A percentile compares a stretch with the other conserved stretches of the same genome.
phyloP scores from a whole-genome alignment of 805 yeast genomes.

The Cyberlindnera petersonii region DNA sequence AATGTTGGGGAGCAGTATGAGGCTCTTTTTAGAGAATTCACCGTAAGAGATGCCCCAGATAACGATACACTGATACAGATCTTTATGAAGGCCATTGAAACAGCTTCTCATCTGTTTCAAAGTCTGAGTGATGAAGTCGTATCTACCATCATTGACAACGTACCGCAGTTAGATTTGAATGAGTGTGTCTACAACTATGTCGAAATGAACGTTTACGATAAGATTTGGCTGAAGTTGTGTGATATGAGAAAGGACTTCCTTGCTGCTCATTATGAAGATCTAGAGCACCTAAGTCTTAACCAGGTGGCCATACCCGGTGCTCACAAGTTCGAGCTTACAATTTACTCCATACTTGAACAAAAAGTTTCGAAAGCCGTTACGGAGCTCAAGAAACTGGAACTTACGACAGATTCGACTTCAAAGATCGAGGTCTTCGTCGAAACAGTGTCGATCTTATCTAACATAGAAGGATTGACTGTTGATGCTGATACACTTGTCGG shows the following conservation, averaged over 20 bases:
- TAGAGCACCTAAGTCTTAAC: constrained; percentile 33
- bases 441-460: constrained; percentile 51
- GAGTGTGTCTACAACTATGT: constrained; percentile 63
- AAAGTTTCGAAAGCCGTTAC: constrained; percentile 48
- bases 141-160: constrained; percentile 23
- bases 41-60: constrained; percentile 29
- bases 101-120: constrained; percentile 29
- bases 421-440: constrained; percentile 48
- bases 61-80: constrained; percentile 27
- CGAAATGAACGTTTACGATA: constrained; percentile 63
- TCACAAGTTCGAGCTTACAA: constrained; percentile 26
- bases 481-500: constrained; percentile 84
- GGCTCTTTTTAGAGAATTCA: constrained; percentile 36
- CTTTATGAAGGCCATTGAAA: constrained; percentile 26
- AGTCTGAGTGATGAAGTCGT: constrained; percentile 23
- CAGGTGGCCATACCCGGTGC: constrained; percentile 39
- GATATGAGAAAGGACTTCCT: constrained; percentile 26
- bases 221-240: constrained; percentile 53
- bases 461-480: constrained; percentile 33
- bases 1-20: constrained; percentile 39
- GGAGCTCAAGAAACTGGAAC: constrained; percentile 44
- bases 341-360: constrained; percentile 34
- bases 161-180: constrained; percentile 44
- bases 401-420: constrained; percentile 42
- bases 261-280: constrained; percentile 19